Percentiles rank a stretch among this genome's conserved stretches.
Evolutionary conservation across 2,329 filamentous ascomycete species (phyloP).

Genomic region (Capronia coronata): DNA sequence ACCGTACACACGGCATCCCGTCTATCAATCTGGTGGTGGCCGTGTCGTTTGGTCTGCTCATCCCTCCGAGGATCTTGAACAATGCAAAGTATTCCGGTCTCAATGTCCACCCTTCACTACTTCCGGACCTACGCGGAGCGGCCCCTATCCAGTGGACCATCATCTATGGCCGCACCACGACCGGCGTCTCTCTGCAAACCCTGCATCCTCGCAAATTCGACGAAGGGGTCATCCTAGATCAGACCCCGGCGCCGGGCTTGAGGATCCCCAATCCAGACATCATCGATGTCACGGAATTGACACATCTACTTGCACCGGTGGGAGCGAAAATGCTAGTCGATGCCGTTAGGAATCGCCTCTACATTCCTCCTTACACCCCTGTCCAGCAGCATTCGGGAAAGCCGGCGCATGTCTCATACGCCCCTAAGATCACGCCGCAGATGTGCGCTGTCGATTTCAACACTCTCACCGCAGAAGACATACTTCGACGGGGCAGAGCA

Average conservation of each 20-base stretch:
- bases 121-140: constrained; percentile 69
- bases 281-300: constrained; percentile 51
- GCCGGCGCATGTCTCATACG: constrained; percentile 43
- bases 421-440: constrained; percentile 64
- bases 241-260: constrained; percentile 55
- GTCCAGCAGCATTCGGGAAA: constrained; percentile 30
- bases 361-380: constrained; percentile 55
- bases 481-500: constrained; percentile 40
- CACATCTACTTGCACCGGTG: constrained; percentile 52
- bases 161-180: constrained; percentile 52
- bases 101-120: constrained; percentile 86
- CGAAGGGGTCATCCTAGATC: constrained; percentile 65
- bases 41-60: constrained; percentile 88
- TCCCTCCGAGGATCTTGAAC: constrained; percentile 68
- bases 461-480: constrained; percentile 48
- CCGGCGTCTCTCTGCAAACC: constrained; percentile 81
- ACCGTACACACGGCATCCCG: constrained; percentile 32
- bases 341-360: constrained; percentile 56
- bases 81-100: constrained; percentile 73
- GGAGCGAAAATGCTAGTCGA: constrained; percentile 66
- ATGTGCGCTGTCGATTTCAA: constrained; percentile 59
- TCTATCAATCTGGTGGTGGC: constrained; percentile 73
- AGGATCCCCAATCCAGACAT: constrained; percentile 48
- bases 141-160: constrained; percentile 84
- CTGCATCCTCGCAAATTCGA: constrained; percentile 73